Conservation (phyloP, 2,329 filamentous ascomycete species). For the Colletotrichum sp. region DNA sequence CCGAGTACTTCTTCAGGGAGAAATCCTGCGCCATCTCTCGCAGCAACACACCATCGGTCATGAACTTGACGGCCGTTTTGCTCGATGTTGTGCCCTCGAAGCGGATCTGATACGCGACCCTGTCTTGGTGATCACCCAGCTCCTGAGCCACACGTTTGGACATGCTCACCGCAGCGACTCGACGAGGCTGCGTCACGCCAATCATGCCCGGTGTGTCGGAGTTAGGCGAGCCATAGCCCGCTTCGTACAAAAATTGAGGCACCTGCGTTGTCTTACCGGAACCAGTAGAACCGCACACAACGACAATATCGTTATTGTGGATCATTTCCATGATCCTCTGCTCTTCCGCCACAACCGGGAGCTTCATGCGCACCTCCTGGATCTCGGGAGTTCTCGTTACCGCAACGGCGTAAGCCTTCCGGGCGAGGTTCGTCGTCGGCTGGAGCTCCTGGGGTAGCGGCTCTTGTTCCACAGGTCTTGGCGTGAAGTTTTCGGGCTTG, state of each 20-base stretch:
- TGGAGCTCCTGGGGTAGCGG: slow-evolving; percentile 71
- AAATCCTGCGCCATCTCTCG: slow-evolving; percentile 93
- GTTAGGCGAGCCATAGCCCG: slow-evolving; percentile 81
- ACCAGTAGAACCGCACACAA: slow-evolving; percentile 93
- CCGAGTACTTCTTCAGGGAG: slow-evolving; percentile 86
- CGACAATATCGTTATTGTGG: slow-evolving; percentile 86
- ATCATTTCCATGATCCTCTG: slow-evolving; percentile 98
- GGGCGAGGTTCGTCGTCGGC: slow-evolving; percentile 61
- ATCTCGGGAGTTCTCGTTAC: slow-evolving; percentile 76
- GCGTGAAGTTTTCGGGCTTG: slow-evolving; percentile 66
- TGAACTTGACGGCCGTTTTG: slow-evolving; percentile 94
- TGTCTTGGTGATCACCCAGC: slow-evolving; percentile 75
- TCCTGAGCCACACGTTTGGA: slow-evolving; percentile 90
- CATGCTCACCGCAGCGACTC: slow-evolving; percentile 97
- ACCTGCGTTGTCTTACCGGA: slow-evolving; percentile 98
- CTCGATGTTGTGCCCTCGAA: slow-evolving; percentile 85
- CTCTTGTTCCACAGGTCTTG: slow-evolving; percentile 72
- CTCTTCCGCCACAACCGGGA: slow-evolving; percentile 93
- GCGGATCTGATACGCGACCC: slow-evolving; percentile 91
- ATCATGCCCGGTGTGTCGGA: slow-evolving; percentile 91
- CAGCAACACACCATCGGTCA: slow-evolving; percentile 96
- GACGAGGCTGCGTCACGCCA: slow-evolving; percentile 90
- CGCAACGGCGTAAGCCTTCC: slow-evolving; percentile 79
- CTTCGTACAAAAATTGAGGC: slow-evolving; percentile 94
- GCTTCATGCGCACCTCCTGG: slow-evolving; percentile 76